Conservation (phyloP, 371 early-diverging fungal species). For the Mortierella sp. region DNA sequence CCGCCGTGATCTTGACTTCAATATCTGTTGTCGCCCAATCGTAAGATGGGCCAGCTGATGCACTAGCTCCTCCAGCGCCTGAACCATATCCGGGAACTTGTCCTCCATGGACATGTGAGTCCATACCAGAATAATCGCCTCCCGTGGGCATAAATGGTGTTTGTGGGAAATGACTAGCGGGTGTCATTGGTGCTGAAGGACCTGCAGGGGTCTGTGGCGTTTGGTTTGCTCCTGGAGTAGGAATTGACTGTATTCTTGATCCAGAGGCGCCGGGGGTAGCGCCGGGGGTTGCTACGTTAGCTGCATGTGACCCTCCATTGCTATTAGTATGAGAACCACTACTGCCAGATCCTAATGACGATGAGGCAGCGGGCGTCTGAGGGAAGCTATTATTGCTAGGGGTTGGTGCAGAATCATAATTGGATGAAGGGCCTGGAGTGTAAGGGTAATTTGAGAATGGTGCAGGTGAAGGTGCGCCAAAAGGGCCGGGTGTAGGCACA, state of each 20-base stretch:
- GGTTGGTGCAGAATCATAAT: slow-evolving; percentile 49
- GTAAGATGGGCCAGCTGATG: slow-evolving; percentile 39
- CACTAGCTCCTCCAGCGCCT: slow-evolving; percentile 22
- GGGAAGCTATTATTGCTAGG: slow-evolving; percentile 57
- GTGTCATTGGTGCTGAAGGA: slow-evolving; percentile 57
- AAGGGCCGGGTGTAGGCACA: slow-evolving; percentile 50
- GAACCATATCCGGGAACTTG: slow-evolving; percentile 44
- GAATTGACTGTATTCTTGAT: slow-evolving; percentile 39
- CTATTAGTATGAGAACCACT: slow-evolving; percentile 38
- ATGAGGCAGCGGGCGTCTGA: slow-evolving; percentile 62
- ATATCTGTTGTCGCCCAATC: slow-evolving; percentile 80
- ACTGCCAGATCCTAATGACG: slow-evolving; percentile 32
- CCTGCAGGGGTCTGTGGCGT: slow-evolving; percentile 71
- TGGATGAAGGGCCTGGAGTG: slow-evolving; percentile 59
- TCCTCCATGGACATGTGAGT: slow-evolving; percentile 30
- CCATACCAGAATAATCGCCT: slow-evolving; percentile 62
- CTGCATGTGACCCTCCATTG: slow-evolving; percentile 34
- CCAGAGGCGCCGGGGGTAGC: slow-evolving; percentile 37
- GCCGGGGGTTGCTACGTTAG: slow-evolving; percentile 38
- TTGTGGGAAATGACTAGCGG: slow-evolving; percentile 66
- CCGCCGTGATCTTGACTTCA: slow-evolving; percentile 59
- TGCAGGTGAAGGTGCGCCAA: slow-evolving; percentile 55
- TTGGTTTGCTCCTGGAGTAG: slow-evolving; percentile 62
- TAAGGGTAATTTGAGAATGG: slow-evolving; percentile 50
- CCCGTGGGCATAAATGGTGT: slow-evolving; percentile 76